Percentiles rank a stretch among this genome's conserved stretches.
Conservation (phyloP, 2,329 filamentous ascomycete genomes). For the Colletotrichum eleusines region DNA sequence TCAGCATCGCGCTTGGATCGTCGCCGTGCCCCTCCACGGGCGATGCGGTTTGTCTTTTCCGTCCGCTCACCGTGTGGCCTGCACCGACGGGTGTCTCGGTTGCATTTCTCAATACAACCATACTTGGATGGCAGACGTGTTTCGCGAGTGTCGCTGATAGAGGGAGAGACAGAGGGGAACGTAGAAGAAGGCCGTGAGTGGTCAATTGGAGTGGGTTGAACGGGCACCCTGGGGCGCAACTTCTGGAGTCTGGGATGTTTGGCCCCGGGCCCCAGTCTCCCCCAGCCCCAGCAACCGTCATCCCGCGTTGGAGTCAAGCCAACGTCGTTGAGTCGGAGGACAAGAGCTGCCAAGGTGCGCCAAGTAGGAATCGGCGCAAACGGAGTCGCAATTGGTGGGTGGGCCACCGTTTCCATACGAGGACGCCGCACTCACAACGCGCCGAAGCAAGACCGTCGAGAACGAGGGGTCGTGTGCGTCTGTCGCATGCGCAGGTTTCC, state of each 20-base stretch:
- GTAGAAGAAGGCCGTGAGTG: slow-evolving; percentile 5
- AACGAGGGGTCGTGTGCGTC: slow-evolving; percentile 5
- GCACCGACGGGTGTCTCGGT: slow-evolving; percentile 4
- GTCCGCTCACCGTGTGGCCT: slow-evolving; percentile 17
- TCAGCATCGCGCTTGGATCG: slow-evolving; percentile 39
- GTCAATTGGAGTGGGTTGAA: slow-evolving; percentile 23
- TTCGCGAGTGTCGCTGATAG: neutral
- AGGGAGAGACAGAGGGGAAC: neutral
- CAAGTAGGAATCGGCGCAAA: slow-evolving; percentile 39
- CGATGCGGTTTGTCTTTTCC: neutral
- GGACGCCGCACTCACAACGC: slow-evolving; percentile 5
- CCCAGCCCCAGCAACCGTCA: slow-evolving; percentile 20
- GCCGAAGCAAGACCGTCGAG: neutral
- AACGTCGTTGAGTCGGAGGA: slow-evolving; percentile 38
- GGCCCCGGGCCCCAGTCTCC: neutral
- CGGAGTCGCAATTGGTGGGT: slow-evolving; percentile 31
- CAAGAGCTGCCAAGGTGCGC: slow-evolving; percentile 39
- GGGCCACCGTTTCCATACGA: slow-evolving; percentile 32
- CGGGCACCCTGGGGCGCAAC: slow-evolving; percentile 15
- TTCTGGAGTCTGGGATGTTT: slow-evolving; percentile 29
- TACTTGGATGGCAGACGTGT: neutral
- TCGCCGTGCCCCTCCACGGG: slow-evolving; percentile 17
- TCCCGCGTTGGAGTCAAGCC: slow-evolving; percentile 30
- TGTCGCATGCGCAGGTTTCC: slow-evolving; percentile 12
- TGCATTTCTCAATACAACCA: neutral